These are phyloP conservation scores for Hammondia hammondi DNA, from an alignment of 169 alveolate species.

Conservation along the genomic window DNA sequence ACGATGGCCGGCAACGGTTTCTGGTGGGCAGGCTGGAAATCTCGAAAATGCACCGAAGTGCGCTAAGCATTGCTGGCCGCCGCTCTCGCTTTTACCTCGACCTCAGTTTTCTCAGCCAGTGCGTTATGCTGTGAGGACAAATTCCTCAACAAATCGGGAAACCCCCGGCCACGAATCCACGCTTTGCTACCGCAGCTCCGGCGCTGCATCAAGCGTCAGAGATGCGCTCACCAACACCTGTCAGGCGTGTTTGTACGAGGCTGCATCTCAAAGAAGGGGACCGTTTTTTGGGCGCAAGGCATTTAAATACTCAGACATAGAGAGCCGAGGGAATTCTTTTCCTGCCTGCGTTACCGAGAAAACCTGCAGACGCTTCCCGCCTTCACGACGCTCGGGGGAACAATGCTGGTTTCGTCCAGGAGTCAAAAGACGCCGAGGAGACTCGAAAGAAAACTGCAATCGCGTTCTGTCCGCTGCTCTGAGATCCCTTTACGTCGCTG, in stretches of 20 bases:
- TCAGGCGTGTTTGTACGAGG: neutral
- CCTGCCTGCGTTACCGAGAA: neutral
- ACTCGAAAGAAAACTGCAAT: neutral
- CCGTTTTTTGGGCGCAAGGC: neutral
- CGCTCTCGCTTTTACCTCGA: neutral
- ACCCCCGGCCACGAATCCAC: neutral
- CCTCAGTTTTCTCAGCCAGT: neutral
- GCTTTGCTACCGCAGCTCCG: neutral
- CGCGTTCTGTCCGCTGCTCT: neutral
- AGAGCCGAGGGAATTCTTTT: neutral
- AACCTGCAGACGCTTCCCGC: neutral
- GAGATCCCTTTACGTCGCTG: neutral
- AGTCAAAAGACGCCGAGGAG: neutral
- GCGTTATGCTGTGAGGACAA: neutral
- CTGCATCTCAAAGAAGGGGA: neutral
- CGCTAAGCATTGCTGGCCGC: neutral
- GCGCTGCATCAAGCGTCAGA: neutral
- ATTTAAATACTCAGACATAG: neutral
- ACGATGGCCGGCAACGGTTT: neutral
- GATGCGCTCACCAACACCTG: neutral
- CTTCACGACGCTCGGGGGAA: neutral
- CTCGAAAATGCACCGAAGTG: neutral
- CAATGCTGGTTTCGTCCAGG: neutral
- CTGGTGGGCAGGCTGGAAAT: neutral
- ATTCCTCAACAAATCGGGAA: neutral